phyloP scores from a whole-genome alignment of 2,329 filamentous ascomycete species.

The Talaromyces rugulosus region DNA sequence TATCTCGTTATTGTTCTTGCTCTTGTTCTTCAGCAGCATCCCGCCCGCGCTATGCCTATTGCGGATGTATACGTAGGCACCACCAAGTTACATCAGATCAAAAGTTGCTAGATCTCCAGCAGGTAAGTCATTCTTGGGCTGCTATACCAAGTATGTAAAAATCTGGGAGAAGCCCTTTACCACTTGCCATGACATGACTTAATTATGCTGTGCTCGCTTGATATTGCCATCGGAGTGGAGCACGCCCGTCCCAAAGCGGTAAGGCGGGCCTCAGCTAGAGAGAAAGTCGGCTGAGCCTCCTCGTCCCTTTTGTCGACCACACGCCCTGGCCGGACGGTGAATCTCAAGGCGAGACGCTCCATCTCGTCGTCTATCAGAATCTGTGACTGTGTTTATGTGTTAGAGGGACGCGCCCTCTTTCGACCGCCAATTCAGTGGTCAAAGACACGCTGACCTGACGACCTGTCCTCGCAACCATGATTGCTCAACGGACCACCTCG shows the following conservation, averaged over 20 bases:
- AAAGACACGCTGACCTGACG: background rate
- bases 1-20: background rate
- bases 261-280: background rate
- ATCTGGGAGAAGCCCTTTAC: background rate
- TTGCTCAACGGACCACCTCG: constrained; percentile 37
- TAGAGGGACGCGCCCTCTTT: background rate
- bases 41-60: constrained; percentile 6
- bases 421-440: background rate
- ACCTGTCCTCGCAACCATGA: constrained; percentile 23
- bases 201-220: background rate
- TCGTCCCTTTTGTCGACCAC: background rate
- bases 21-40: background rate
- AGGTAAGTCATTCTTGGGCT: background rate
- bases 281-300: background rate
- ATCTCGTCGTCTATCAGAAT: background rate
- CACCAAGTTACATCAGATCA: background rate
- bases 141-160: background rate
- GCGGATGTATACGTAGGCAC: background rate
- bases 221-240: background rate
- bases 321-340: background rate
- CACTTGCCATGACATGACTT: background rate
- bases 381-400: background rate
- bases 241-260: background rate
- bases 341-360: background rate
- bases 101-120: background rate